Evolutionary conservation across 768 basidiomycete species (phyloP).

Genomic region (Phaeotremella fagi): DNA sequence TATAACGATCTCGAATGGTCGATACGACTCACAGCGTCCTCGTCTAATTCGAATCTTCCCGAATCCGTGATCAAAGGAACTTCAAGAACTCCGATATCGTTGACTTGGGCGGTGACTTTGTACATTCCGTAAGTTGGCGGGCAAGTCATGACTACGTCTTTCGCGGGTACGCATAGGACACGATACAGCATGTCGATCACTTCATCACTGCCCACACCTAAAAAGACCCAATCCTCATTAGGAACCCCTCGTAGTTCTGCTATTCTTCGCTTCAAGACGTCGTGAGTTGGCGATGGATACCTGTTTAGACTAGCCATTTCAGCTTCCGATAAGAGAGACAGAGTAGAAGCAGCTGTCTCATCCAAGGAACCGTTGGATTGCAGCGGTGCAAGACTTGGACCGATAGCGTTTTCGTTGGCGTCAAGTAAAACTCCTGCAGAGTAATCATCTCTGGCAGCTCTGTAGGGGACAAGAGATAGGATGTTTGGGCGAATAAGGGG

Average conservation of each 20-base stretch:
- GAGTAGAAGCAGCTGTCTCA: constrained; percentile 6
- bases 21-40: constrained; percentile 62
- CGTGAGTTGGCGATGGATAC: constrained; percentile 89
- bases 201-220: constrained; percentile 96
- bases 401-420: constrained; percentile 94
- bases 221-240: constrained; percentile 66
- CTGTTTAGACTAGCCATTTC: constrained; percentile 60
- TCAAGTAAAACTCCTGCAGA: constrained; percentile 84
- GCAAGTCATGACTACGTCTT: constrained; percentile 77
- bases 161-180: constrained; percentile 71
- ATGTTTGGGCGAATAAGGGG: constrained; percentile 88
- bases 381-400: constrained; percentile 65
- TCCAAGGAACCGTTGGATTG: constrained; percentile 8
- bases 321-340: constrained; percentile 16
- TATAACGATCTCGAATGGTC: background rate
- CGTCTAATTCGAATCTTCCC: constrained; percentile 70
- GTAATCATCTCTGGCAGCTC: constrained; percentile 96
- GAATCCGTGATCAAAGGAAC: constrained; percentile 74
- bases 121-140: constrained; percentile 99
- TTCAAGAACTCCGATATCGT: constrained; percentile 78
- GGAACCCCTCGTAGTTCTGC: constrained; percentile 68
- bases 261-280: constrained; percentile 68
- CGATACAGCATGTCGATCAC: constrained; percentile 91
- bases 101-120: constrained; percentile 85
- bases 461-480: constrained; percentile 82